These are phyloP conservation scores for Malassezia equina DNA, from an alignment of 1,284 basidiomycete genomes.

Conservation along the genomic window DNA sequence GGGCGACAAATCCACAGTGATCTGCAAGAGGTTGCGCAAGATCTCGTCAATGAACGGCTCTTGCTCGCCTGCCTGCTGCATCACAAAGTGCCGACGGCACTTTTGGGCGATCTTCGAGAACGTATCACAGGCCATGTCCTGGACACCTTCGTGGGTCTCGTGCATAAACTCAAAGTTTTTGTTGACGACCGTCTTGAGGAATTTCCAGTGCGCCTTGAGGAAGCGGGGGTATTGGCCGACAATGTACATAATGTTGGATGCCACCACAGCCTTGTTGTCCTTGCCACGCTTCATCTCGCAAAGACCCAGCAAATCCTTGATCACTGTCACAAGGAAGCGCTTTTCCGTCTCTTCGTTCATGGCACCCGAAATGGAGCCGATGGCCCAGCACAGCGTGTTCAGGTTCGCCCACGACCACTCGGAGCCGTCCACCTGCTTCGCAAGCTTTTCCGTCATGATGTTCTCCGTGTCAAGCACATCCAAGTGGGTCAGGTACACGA, in stretches of 20 bases:
- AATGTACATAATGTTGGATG: slow-evolving; percentile 99
- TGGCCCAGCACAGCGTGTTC: slow-evolving; percentile 99
- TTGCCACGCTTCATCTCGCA: slow-evolving; percentile 98
- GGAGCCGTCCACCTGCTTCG: slow-evolving; percentile 90
- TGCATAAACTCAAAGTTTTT: slow-evolving; percentile 99
- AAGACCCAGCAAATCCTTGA: slow-evolving; percentile 91
- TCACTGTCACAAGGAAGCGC: slow-evolving; percentile 95
- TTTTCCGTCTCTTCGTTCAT: slow-evolving; percentile 99
- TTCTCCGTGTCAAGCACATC: slow-evolving; percentile 93
- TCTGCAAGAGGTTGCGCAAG: slow-evolving; percentile 76
- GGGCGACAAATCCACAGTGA: slow-evolving; percentile 87
- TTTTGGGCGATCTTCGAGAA: slow-evolving; percentile 99
- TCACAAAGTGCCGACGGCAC: slow-evolving; percentile 93
- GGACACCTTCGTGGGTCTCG: slow-evolving; percentile 97
- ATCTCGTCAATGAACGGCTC: slow-evolving; percentile 99
- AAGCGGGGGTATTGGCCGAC: slow-evolving; percentile 99
- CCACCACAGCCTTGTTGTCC: slow-evolving; percentile 99
- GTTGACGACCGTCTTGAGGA: slow-evolving; percentile 99
- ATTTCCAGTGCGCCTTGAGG: slow-evolving; percentile 99
- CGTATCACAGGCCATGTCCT: slow-evolving; percentile 99
- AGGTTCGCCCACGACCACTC: slow-evolving; percentile 99
- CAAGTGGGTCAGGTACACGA: slow-evolving; percentile 85
- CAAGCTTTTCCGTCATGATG: slow-evolving; percentile 76
- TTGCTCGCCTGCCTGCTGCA: slow-evolving; percentile 92
- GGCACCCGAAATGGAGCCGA: slow-evolving; percentile 95